These are phyloP conservation scores for Sistotremastrum niveocremeum DNA, from an alignment of 768 basidiomycete genomes.

Conservation along the genomic window DNA sequence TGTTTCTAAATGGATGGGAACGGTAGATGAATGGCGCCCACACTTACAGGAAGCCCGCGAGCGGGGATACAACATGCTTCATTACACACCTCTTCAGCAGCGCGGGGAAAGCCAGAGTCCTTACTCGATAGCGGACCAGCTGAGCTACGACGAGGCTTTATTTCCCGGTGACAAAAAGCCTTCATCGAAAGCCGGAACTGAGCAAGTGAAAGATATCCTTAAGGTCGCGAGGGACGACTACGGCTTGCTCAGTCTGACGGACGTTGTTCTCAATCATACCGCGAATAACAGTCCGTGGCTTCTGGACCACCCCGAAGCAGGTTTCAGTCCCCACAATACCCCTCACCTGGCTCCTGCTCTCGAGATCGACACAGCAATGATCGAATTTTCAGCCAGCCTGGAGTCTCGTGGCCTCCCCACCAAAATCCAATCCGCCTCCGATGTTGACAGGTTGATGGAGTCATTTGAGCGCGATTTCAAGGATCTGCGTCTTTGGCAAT, in stretches of 20 bases:
- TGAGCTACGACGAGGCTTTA: constrained; percentile 65
- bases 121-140: constrained; percentile 86
- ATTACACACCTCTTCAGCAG: constrained; percentile 91
- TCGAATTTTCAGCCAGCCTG: constrained; percentile 65
- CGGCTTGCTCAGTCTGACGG: constrained; percentile 80
- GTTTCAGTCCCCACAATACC: constrained; percentile 81
- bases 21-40: constrained; percentile 57
- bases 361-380: constrained; percentile 78
- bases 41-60: constrained; percentile 76
- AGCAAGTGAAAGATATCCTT: constrained; percentile 50
- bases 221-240: constrained; percentile 68
- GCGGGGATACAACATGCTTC: constrained; percentile 95
- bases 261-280: constrained; percentile 96
- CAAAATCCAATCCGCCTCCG: constrained; percentile 43
- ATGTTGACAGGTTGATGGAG: constrained; percentile 51
- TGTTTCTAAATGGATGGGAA: constrained; percentile 98
- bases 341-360: constrained; percentile 89
- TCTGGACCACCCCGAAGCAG: constrained; percentile 88
- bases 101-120: constrained; percentile 83
- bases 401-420: constrained; percentile 59
- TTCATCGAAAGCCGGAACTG: constrained; percentile 27
- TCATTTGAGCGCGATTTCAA: constrained; percentile 52
- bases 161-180: constrained; percentile 27
- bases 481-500: constrained; percentile 76
- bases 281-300: constrained; percentile 92